phyloP scores from a whole-genome alignment of 176 grass and related monocot species.

The Avena atlantica region DNA sequence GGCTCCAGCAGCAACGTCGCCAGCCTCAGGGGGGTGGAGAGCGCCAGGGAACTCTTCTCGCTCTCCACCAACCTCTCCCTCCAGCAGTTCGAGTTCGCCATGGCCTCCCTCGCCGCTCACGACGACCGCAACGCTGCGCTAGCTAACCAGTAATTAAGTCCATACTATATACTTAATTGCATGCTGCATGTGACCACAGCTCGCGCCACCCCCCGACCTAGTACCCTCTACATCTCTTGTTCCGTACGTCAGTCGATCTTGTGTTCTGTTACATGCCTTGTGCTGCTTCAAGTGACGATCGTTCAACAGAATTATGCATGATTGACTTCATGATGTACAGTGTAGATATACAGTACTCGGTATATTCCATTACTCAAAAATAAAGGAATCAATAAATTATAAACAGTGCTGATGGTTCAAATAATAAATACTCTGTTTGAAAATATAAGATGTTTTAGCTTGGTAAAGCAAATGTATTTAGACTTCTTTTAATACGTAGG shows the following conservation, averaged over 20 bases:
- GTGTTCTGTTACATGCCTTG: conserved; percentile 9
- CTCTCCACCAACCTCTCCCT: conserved; percentile 56
- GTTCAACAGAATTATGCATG: too few species aligned
- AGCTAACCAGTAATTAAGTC: neutral
- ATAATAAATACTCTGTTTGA: too few species aligned
- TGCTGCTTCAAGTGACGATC: neutral
- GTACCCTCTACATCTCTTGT: neutral
- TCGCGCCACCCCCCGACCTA: neutral
- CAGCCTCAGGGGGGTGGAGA: conserved; percentile 40
- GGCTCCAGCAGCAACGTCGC: conserved; percentile 49
- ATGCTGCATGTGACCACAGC: neutral
- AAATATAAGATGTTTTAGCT: too few species aligned
- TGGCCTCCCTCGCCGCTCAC: conserved; percentile 40
- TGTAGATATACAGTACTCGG: too few species aligned
- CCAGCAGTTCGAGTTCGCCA: conserved; percentile 63
- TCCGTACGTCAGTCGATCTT: neutral
- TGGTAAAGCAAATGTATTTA: too few species aligned
- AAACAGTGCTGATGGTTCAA: too few species aligned
- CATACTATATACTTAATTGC: too few species aligned
- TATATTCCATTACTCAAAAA: too few species aligned
- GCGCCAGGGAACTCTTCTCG: conserved; percentile 59
- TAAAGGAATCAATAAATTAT: too few species aligned
- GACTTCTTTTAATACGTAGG: too few species aligned
- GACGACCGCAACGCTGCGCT: conserved; percentile 7
- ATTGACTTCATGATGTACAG: too few species aligned